Evolutionary conservation across 176 grass and related monocot species (phyloP), one percentile per base, ranked within the genome.

Genomic region (Triticum turgidum): DNA sequence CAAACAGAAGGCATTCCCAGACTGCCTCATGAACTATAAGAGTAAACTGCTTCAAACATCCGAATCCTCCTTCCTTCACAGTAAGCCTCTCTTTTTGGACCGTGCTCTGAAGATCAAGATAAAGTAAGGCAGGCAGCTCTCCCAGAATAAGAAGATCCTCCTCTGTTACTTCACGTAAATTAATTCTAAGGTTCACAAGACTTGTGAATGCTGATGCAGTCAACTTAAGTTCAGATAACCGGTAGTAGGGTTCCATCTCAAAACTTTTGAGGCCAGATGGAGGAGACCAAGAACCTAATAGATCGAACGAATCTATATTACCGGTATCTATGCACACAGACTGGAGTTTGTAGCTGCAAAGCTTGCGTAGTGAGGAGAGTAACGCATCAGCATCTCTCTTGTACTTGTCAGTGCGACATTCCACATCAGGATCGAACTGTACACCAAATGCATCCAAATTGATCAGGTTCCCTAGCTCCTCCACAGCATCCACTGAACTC

Each of bases 231-330:
- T 14, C 32, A 0, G 37, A 22, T 11, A 64, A 49, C 44, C 4
- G 9, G 20, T 75, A 75, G 8, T 38, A 6, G 37, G 1, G 70
- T 49, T 0, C 30, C 54, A 58, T 20, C 17, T 20, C 5, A 58
- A 63, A 75, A 14, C 24, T 75, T 45, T 83, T 68, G 13, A 83
- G 81, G 21, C 1, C 38, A 38, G 12, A 39, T 25, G 81, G 51
- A 83, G 81, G 67, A 14, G 20, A 83, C 81, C 81, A 73, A 11
- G 4, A 41, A 33, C 75, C 34, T 75, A 84, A 63, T 11, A 84
- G 63, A 25, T 3, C 24, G 9, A 84, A 39, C 3, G 15, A 14
- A 30, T 22, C 33, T 13, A 4, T 18, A 8, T 65, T 0, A 9
- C 0, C 0, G 9, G 52, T 4, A 14, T 0, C 0, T 62, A 84